These are phyloP conservation scores for Pleurotus giganteus DNA, from an alignment of 768 basidiomycete genomes.

Conservation along the genomic window DNA sequence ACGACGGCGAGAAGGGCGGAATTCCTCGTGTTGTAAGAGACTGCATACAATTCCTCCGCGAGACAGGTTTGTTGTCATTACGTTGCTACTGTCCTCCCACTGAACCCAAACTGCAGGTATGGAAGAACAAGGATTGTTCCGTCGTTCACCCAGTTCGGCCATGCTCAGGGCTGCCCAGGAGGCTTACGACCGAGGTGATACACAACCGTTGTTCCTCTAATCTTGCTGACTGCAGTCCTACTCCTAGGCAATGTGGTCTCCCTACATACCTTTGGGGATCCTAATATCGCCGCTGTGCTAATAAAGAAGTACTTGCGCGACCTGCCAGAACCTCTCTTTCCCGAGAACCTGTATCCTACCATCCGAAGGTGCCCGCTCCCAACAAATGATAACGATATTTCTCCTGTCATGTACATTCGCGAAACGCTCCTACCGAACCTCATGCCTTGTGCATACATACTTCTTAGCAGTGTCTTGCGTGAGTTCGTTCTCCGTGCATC, in stretches of 20 bases:
- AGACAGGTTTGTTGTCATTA: constrained; percentile 38
- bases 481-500: constrained; percentile 21
- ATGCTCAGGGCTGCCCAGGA: constrained; percentile 74
- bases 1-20: constrained; percentile 76
- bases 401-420: constrained; percentile 62
- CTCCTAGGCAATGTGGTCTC: constrained; percentile 74
- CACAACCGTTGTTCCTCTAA: background rate
- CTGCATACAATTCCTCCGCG: constrained; percentile 67
- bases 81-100: background rate
- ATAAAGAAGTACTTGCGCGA: constrained; percentile 85
- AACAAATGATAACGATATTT: constrained; percentile 54
- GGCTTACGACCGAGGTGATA: constrained; percentile 77
- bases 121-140: constrained; percentile 76
- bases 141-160: constrained; percentile 73
- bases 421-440: constrained; percentile 66
- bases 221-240: constrained; percentile 8
- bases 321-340: constrained; percentile 76
- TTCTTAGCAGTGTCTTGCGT: constrained; percentile 71
- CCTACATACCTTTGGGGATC: constrained; percentile 70
- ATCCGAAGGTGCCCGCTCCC: constrained; percentile 68
- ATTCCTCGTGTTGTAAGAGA: constrained; percentile 82
- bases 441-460: constrained; percentile 68
- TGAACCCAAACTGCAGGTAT: constrained; percentile 41
- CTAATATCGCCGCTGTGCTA: constrained; percentile 79
- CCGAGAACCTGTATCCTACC: constrained; percentile 61